phyloP scores from a whole-genome alignment of 1,284 basidiomycete genomes.

The Malassezia slooffiae region DNA sequence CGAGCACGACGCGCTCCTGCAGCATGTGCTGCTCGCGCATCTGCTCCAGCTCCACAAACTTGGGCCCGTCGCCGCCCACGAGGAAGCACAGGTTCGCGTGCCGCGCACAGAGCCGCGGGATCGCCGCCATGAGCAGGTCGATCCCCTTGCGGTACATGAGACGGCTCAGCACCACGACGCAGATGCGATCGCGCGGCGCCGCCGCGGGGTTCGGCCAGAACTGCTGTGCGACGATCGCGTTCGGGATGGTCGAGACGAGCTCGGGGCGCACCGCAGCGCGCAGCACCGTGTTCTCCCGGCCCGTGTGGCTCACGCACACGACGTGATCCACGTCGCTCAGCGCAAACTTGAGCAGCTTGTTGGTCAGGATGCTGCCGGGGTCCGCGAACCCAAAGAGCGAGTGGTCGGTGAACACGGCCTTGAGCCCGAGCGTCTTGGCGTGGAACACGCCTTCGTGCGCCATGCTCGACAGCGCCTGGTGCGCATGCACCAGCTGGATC shows the following conservation, averaged over 20 bases:
- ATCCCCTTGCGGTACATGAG: slow-evolving; percentile 93
- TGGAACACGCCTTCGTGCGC: slow-evolving; percentile 88
- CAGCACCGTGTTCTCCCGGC: slow-evolving; percentile 78
- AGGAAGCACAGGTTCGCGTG: slow-evolving; percentile 79
- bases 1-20: slow-evolving; percentile 77
- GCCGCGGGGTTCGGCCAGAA: slow-evolving; percentile 58
- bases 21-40: slow-evolving; percentile 83
- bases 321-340: slow-evolving; percentile 83
- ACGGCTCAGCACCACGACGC: slow-evolving; percentile 82
- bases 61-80: slow-evolving; percentile 84
- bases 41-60: slow-evolving; percentile 85
- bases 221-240: slow-evolving; percentile 75
- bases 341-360: slow-evolving; percentile 78
- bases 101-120: slow-evolving; percentile 71
- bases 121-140: slow-evolving; percentile 81
- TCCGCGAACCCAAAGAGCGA: slow-evolving; percentile 91
- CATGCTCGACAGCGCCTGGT: slow-evolving; percentile 76
- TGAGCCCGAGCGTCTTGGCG: slow-evolving; percentile 53
- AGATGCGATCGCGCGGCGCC: slow-evolving; percentile 2
- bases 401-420: slow-evolving; percentile 92
- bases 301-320: slow-evolving; percentile 94
- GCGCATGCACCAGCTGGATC: slow-evolving; percentile 79
- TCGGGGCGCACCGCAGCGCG: slow-evolving; percentile 55
- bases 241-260: slow-evolving; percentile 59
- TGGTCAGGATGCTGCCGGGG: slow-evolving; percentile 88